Evolutionary conservation across 2,329 filamentous ascomycete genomes (phyloP).

Genomic region (Aspergillus intermedius): DNA sequence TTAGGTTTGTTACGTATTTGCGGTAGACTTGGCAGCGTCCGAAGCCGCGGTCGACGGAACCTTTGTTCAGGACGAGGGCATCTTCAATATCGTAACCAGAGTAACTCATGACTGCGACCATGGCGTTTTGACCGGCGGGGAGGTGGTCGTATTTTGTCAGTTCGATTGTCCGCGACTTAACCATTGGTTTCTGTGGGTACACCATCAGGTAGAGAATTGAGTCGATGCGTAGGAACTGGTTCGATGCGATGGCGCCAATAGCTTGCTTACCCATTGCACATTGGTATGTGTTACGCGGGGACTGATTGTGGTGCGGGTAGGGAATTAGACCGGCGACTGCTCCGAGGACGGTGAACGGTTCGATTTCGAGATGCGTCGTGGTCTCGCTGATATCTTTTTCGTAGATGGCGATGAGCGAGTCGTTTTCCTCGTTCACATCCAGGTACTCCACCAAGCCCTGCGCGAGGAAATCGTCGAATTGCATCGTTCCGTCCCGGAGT

Average conservation of each 20-base stretch:
- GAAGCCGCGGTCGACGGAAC: slow-evolving; percentile 88
- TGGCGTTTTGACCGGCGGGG: slow-evolving; percentile 92
- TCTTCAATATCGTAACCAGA: slow-evolving; percentile 99
- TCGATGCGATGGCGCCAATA: slow-evolving; percentile 95
- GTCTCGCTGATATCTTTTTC: slow-evolving; percentile 74
- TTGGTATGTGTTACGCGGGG: slow-evolving; percentile 96
- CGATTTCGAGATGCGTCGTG: slow-evolving; percentile 93
- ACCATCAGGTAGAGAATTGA: slow-evolving; percentile 94
- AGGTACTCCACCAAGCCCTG: slow-evolving; percentile 91
- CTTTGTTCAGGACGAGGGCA: slow-evolving; percentile 92
- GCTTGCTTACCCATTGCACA: slow-evolving; percentile 99
- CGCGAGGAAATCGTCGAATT: slow-evolving; percentile 90
- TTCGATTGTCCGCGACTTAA: slow-evolving; percentile 94
- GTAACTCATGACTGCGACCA: slow-evolving; percentile 98
- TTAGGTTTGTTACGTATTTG: slow-evolving; percentile 80
- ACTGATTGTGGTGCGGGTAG: slow-evolving; percentile 98
- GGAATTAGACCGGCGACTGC: slow-evolving; percentile 95
- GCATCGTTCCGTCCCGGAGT: slow-evolving; percentile 73
- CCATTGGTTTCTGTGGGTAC: slow-evolving; percentile 95
- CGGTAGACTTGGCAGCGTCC: slow-evolving; percentile 97
- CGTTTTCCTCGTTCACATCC: slow-evolving; percentile 97
- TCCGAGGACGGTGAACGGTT: slow-evolving; percentile 93
- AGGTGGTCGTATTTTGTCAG: slow-evolving; percentile 96
- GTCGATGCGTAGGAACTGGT: slow-evolving; percentile 95
- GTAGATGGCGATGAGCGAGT: slow-evolving; percentile 84